Base-by-base conservation (phyloP, 805 yeast species). In the Yarrowia bubula region DNA sequence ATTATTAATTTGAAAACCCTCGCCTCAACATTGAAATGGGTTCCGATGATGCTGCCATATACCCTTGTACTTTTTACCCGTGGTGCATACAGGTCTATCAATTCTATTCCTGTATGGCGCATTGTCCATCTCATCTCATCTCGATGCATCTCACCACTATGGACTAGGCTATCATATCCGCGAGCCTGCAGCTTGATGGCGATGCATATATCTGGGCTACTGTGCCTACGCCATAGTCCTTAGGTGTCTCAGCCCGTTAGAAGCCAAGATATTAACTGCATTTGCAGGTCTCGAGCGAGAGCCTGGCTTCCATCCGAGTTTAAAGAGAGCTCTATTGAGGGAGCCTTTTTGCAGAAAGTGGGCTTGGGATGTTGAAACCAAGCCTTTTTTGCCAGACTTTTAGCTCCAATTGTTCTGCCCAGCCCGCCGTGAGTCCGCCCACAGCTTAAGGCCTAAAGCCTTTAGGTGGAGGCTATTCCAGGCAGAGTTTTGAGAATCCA, bases 351-450 rank as follows among this genome's bases (percentile, higher is more conserved):
- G 28, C 28, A 35, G 7, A 35, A 35, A 35, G 38, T 35, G 38
- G 38, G 38, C 38, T 22, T 35, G 38, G 38, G 38, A 11, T 9
- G 13, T 35, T 35, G 38, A 8, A 6, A 11, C 38, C 13, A 35
- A 35, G 13, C 38, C 38, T 35, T 35, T 35, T 11, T 10, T 35
- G 13, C 38, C 38, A 35, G 38, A 11, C 3, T 35, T 35, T 35
- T 35, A 35, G 7, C 53, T 47, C 53, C 39, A 28, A 33, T 46
- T 48, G 41, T 48, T 39, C 13, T 39, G 14, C 22, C 55, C 55
- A 48, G 55, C 55, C 55, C 41, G 55, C 41, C 41, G 4, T 48
- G 53, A 48, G 55, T 14, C 55, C 55, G 55, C 55, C 53, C 55
- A 48, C 31, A 10, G 53, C 53, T 46, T 48, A 48, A 33, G 53